phyloP scores from a whole-genome alignment of 345 rosid species.

The Physaria fendleri region DNA sequence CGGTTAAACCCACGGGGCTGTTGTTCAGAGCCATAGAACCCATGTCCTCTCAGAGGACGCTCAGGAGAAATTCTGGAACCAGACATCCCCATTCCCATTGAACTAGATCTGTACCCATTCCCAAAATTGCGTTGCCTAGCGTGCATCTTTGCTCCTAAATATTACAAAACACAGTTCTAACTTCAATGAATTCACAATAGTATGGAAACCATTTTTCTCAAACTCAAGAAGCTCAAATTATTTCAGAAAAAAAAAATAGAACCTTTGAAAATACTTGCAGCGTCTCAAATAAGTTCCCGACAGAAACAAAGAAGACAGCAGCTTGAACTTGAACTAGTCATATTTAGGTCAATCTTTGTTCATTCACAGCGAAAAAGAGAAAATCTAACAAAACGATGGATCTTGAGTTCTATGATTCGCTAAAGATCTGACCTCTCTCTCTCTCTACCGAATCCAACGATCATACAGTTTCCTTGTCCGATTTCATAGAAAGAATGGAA shows the following conservation, averaged over 20 bases:
- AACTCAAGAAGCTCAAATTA: background rate
- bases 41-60: slow-evolving; percentile 66
- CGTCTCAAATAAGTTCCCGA: background rate
- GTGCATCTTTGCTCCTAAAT: slow-evolving; percentile 50
- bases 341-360: background rate
- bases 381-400: slow-evolving; percentile 15
- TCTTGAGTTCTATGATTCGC: slow-evolving; percentile 27
- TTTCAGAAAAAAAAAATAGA: background rate
- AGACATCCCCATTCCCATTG: slow-evolving; percentile 60
- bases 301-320: background rate
- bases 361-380: slow-evolving; percentile 1
- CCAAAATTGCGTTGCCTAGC: slow-evolving; percentile 84
- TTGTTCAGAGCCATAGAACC: slow-evolving; percentile 61
- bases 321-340: background rate
- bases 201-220: background rate
- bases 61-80: slow-evolving; percentile 56
- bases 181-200: slow-evolving; percentile 1
- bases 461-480: background rate
- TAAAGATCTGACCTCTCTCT: slow-evolving; percentile 26
- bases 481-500: slow-evolving; percentile 1
- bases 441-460: slow-evolving; percentile 7
- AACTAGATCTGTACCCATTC: slow-evolving; percentile 74
- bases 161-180: background rate
- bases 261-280: background rate
- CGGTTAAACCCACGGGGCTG: slow-evolving; percentile 62